phyloP scores from a whole-genome alignment of 2,329 filamentous ascomycete genomes.

The Stagonosporopsis vannaccii region DNA sequence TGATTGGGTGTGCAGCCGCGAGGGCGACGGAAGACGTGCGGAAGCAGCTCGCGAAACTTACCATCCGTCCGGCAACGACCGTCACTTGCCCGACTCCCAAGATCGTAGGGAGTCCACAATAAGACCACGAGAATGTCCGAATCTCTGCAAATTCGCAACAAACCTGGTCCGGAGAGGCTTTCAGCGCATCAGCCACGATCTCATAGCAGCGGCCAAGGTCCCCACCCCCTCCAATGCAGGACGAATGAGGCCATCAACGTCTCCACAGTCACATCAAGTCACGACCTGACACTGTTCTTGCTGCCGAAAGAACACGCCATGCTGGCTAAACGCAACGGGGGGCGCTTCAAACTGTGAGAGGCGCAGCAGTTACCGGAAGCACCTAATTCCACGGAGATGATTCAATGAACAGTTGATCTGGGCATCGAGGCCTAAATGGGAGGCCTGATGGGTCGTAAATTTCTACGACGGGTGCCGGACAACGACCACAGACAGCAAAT shows the following conservation, averaged over 20 bases:
- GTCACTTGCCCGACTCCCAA: constrained; percentile 1
- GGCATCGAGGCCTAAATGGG: constrained; percentile 13
- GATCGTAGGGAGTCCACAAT: constrained; percentile 13
- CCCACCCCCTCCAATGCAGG: neutral
- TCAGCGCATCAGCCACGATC: neutral
- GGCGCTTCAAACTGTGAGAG: neutral
- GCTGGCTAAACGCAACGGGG: neutral
- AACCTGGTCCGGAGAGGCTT: neutral
- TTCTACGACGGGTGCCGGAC: constrained; percentile 3
- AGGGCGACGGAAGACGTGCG: constrained; percentile 2
- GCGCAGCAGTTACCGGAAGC: constrained; percentile 5
- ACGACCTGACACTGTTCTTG: neutral
- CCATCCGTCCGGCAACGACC: constrained; percentile 20
- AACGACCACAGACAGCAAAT: constrained; percentile 2
- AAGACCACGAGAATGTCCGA: constrained; percentile 5
- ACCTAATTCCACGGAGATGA: constrained; percentile 8
- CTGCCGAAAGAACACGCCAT: neutral
- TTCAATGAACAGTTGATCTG: constrained; percentile 13
- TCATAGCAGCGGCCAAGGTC: neutral
- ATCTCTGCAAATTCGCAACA: neutral
- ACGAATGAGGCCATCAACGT: neutral
- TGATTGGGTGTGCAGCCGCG: constrained; percentile 17
- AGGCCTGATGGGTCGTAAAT: constrained; percentile 5
- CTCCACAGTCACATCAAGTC: neutral
- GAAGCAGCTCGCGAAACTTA: constrained; percentile 18